Base-by-base conservation (phyloP, 2,329 filamentous ascomycete genomes). In the Pestalotiopsis fici region DNA sequence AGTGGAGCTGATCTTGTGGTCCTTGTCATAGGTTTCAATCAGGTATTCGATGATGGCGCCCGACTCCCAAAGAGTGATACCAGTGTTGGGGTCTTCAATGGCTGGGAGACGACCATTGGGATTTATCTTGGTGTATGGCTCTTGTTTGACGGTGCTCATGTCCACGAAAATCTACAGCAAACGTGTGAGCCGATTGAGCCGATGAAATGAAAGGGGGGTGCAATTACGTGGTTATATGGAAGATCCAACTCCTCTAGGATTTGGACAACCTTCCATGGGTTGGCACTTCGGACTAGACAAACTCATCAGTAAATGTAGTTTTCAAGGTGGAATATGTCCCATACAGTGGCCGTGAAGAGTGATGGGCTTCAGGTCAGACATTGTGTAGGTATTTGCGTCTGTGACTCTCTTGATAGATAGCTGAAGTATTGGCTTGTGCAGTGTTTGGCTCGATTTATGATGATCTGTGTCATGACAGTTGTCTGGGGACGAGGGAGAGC, bases 31-130 rank as follows among this genome's bases (percentile, higher is more conserved):
- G 12, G 71, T 74, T 43, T 81, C 79, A 64, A 81, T 69, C 9
- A 86, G 71, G 68, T 86, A 87, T 67, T 83, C 78, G 67, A 86
- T 69, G 72, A 85, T 84, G 23, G 84, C 83, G 28, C 82, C 82
- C 25, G 79, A 82, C 72, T 86, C 84, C 82, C 83, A 86, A 43
- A 83, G 76, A 0, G 78, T 80, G 55, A 86, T 74, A 67, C 78
- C 79, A 27, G 82, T 84, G 68, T 81, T 80, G 66, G 81, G 80
- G 68, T 85, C 74, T 18, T 72, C 35, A 67, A 80, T 76, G 31
- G 76, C 66, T 1, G 78, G 77, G 6, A 78, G 55, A 25, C 77
- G 76, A 54, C 78, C 77, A 68, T 79, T 80, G 50, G 77, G 77
- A 70, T 79, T 79, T 66, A 78, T 59, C 18, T 71, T 68, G 37